Evolutionary conservation across 176 grass and related monocot species (phyloP).

Genomic region (Zizania latifolia): DNA sequence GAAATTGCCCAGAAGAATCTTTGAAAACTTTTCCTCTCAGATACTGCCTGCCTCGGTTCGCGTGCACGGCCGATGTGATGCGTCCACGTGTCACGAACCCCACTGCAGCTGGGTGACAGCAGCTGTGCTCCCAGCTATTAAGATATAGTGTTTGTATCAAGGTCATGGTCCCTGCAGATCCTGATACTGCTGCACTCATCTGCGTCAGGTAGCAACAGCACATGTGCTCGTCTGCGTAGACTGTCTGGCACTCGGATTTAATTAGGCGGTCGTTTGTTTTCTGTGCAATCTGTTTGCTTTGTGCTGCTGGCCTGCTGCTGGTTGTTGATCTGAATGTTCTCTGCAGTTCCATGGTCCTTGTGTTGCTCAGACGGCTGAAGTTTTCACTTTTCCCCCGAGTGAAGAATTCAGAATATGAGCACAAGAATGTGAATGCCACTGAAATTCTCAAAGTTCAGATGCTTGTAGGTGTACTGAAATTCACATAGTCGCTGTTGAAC

Average conservation of each 20-base stretch:
- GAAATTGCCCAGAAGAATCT: not conserved
- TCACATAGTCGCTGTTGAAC: not conserved
- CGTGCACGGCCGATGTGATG: not conserved
- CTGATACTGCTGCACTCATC: not conserved
- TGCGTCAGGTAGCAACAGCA: not conserved
- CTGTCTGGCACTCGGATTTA: not conserved
- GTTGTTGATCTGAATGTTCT: conserved; percentile 10
- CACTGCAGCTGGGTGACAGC: not conserved
- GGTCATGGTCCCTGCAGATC: not conserved
- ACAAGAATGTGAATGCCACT: not conserved
- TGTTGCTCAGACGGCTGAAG: not conserved
- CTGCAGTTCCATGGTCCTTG: not conserved
- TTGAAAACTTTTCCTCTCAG: not conserved
- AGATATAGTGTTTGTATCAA: not conserved
- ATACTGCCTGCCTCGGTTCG: not conserved
- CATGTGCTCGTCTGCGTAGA: not conserved
- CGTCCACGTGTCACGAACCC: not conserved
- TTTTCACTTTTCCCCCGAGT: not conserved
- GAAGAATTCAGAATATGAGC: not conserved
- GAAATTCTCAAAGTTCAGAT: not conserved
- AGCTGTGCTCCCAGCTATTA: not conserved
- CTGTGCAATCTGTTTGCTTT: not conserved
- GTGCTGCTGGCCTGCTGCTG: not conserved
- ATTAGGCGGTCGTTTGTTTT: not conserved
- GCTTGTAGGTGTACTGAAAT: too few relatives aligned